Evolutionary conservation across 208 protist genomes (phyloP).

Genomic region (Wallacemonas rigidus): DNA sequence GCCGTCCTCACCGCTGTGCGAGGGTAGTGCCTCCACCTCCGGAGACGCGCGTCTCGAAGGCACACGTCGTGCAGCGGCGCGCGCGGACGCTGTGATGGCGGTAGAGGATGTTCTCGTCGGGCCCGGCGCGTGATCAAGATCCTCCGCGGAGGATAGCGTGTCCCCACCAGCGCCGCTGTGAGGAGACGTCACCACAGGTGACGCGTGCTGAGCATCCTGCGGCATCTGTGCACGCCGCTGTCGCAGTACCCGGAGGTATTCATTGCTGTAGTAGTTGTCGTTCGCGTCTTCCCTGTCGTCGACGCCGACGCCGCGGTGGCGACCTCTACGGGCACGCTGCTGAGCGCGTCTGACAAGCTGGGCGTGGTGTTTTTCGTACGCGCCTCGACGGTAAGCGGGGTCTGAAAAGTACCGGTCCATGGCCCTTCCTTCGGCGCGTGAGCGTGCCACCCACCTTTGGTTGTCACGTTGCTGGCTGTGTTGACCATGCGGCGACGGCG

Average conservation of each 20-base stretch:
- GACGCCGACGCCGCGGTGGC: neutral
- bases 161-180: no score
- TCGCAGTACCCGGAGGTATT: constrained; percentile 6
- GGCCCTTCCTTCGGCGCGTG: constrained; percentile 1
- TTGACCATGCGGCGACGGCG: no score
- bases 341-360: neutral
- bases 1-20: neutral
- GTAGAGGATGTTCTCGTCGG: neutral
- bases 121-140: no score
- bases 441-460: neutral
- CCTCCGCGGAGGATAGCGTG: no score
- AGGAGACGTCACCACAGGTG: neutral
- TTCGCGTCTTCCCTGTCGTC: neutral
- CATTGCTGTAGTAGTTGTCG: constrained; percentile 21
- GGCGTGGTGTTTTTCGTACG: neutral
- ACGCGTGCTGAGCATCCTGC: neutral
- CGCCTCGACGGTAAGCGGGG: constrained; percentile 8
- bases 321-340: neutral
- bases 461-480: neutral
- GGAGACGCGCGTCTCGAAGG: neutral
- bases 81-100: neutral
- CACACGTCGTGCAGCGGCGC: neutral
- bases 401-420: constrained; percentile 13
- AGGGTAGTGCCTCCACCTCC: neutral
- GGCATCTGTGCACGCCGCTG: neutral